These are phyloP conservation scores for Exophiala viscosa DNA, from an alignment of 2,329 filamentous ascomycete species.

Conservation along the genomic window DNA sequence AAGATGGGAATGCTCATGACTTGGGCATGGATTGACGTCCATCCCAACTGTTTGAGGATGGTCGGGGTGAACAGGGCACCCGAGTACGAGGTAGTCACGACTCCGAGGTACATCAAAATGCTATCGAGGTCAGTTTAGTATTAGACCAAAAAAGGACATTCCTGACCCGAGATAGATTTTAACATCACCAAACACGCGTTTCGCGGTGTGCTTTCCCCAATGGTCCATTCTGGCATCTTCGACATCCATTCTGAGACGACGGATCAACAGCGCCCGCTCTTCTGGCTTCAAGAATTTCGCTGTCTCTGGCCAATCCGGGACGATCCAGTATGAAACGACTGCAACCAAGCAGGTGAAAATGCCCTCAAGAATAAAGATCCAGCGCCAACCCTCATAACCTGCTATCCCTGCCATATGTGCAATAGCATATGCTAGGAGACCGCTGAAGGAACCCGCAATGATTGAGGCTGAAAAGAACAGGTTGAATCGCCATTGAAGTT, in stretches of 20 bases:
- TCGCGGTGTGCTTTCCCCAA: constrained; percentile 30
- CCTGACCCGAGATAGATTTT: constrained; percentile 33
- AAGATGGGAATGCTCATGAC: constrained; percentile 38
- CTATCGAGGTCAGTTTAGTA: constrained; percentile 19
- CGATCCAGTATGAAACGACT: constrained; percentile 30
- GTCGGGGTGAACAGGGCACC: constrained; percentile 36
- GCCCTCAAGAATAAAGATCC: constrained; percentile 38
- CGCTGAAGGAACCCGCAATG: constrained; percentile 41
- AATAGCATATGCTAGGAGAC: constrained; percentile 51
- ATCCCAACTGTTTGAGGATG: constrained; percentile 35
- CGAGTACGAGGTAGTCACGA: constrained; percentile 35
- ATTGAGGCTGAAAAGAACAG: constrained; percentile 37
- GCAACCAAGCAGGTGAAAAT: constrained; percentile 33
- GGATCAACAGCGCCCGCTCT: constrained; percentile 35
- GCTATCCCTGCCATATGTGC: constrained; percentile 48
- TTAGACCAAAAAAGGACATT: constrained; percentile 19
- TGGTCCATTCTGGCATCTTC: constrained; percentile 31
- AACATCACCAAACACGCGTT: constrained; percentile 33
- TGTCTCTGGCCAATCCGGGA: constrained; percentile 35
- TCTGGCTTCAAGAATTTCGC: constrained; percentile 32
- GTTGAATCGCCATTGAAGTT: constrained; percentile 38
- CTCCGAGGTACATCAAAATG: constrained; percentile 33
- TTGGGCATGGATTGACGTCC: constrained; percentile 32
- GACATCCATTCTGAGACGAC: constrained; percentile 32
- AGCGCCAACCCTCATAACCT: constrained; percentile 32